phyloP scores from a whole-genome alignment of 2,329 filamentous ascomycete species.

The Xylariomycetidae sp. region DNA sequence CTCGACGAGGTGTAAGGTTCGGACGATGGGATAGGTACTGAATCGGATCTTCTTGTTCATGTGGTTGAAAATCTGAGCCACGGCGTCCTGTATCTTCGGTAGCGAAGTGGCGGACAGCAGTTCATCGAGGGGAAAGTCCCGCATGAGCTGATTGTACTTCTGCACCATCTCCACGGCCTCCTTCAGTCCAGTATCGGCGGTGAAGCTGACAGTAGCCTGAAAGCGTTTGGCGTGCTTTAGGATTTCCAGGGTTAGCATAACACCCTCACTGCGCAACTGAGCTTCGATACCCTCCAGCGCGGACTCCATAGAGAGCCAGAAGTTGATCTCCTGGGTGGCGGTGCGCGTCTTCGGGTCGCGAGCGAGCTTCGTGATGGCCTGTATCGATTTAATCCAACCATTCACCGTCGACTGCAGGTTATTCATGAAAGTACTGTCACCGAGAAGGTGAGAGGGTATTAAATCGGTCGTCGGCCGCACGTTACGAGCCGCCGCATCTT shows the following conservation, averaged over 20 bases:
- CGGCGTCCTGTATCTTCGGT: conserved; percentile 80
- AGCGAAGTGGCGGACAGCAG: conserved; percentile 87
- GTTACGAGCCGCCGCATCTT: conserved; percentile 66
- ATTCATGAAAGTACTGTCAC: conserved; percentile 90
- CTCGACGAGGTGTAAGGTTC: conserved; percentile 90
- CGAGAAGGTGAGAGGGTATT: conserved; percentile 70
- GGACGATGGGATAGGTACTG: conserved; percentile 88
- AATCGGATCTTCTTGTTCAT: conserved; percentile 97
- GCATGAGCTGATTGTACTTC: conserved; percentile 98
- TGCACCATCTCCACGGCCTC: conserved; percentile 95
- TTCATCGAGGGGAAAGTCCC: conserved; percentile 95
- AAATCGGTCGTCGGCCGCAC: conserved; percentile 71
- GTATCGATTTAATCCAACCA: conserved; percentile 98
- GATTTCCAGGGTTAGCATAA: conserved; percentile 87
- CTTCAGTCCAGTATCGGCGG: conserved; percentile 90
- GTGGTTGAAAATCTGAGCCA: conserved; percentile 86
- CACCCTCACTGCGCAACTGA: conserved; percentile 83
- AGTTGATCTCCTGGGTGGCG: conserved; percentile 96
- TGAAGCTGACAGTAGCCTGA: conserved; percentile 95
- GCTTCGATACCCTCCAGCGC: conserved; percentile 87
- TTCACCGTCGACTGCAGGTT: conserved; percentile 91
- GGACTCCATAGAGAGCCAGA: conserved; percentile 96
- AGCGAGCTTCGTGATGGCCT: conserved; percentile 90
- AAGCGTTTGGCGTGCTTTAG: conserved; percentile 96
- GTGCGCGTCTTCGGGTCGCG: conserved; percentile 72